These are phyloP conservation scores for Pyrenula massariospora DNA, from an alignment of 495 filamentous ascomycete species.

Conservation along the genomic window DNA sequence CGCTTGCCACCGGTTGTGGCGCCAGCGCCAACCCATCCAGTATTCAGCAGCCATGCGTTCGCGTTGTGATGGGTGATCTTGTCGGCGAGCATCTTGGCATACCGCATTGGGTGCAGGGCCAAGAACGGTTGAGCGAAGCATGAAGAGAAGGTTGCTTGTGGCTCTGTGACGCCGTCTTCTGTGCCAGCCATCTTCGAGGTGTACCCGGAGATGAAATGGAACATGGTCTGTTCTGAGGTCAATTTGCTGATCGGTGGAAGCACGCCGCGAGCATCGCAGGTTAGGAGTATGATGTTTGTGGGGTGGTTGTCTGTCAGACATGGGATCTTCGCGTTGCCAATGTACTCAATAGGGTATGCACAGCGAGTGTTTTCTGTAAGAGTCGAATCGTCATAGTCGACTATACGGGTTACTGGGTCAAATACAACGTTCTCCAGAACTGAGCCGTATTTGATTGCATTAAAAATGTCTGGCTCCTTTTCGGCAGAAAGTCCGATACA, in stretches of 20 bases:
- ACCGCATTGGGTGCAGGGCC: slow-evolving; percentile 97
- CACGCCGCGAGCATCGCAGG: slow-evolving; percentile 94
- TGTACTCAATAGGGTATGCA: slow-evolving; percentile 98
- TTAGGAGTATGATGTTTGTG: slow-evolving; percentile 93
- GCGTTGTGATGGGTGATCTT: slow-evolving; percentile 93
- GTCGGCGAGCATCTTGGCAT: slow-evolving; percentile 93
- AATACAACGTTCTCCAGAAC: slow-evolving; percentile 99
- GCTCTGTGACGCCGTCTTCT: slow-evolving; percentile 91
- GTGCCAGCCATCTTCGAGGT: slow-evolving; percentile 99
- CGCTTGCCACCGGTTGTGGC: slow-evolving; percentile 92
- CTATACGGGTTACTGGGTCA: slow-evolving; percentile 74
- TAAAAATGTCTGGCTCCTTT: slow-evolving; percentile 98
- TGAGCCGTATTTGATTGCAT: slow-evolving; percentile 91
- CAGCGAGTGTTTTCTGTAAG: slow-evolving; percentile 97
- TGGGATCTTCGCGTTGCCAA: slow-evolving; percentile 95
- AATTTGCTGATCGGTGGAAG: slow-evolving; percentile 97
- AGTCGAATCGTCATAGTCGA: slow-evolving; percentile 90
- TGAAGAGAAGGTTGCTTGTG: slow-evolving; percentile 96
- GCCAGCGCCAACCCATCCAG: slow-evolving; percentile 96
- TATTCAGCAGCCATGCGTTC: slow-evolving; percentile 98
- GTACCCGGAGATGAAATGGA: slow-evolving; percentile 99
- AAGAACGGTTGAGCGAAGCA: slow-evolving; percentile 99
- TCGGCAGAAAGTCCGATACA: slow-evolving; percentile 94
- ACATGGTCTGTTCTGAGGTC: slow-evolving; percentile 93
- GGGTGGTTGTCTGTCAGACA: slow-evolving; percentile 82